These are phyloP conservation scores for Phylloporus arenicola DNA, from an alignment of 768 basidiomycete genomes.

Conservation along the genomic window DNA sequence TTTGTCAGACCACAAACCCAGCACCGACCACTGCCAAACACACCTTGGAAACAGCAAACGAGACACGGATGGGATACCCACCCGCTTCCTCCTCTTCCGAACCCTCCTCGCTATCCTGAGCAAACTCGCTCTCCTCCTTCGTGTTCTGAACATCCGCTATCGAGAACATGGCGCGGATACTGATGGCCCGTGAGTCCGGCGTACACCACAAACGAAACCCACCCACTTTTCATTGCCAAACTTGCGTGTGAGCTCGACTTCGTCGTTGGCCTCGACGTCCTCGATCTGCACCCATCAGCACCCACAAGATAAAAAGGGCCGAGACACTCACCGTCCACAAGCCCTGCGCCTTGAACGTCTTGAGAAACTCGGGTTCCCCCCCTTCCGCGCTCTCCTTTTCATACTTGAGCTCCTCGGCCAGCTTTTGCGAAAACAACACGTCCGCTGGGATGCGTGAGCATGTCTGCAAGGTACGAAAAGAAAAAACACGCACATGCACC, in stretches of 20 bases:
- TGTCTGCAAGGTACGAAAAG: not conserved
- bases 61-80: constrained; percentile 70
- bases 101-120: constrained; percentile 35
- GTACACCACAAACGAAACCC: not conserved
- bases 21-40: not conserved
- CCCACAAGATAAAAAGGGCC: too few species aligned
- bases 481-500: constrained; percentile 36
- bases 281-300: constrained; percentile 45
- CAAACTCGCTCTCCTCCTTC: constrained; percentile 37
- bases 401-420: constrained; percentile 79
- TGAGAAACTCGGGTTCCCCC: constrained; percentile 69
- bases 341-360: constrained; percentile 63
- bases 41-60: constrained; percentile 84
- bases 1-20: not conserved
- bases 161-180: constrained; percentile 88
- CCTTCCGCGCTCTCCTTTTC: constrained; percentile 57
- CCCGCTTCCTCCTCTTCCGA: constrained; percentile 27
- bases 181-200: not conserved
- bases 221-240: constrained; percentile 89
- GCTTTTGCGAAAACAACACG: constrained; percentile 64
- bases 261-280: constrained; percentile 69
- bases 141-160: constrained; percentile 74
- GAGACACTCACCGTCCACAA: constrained; percentile 61
- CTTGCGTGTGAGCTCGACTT: constrained; percentile 72
- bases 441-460: constrained; percentile 46